Evolutionary conservation across 2,329 filamentous ascomycete genomes (phyloP).

Genomic region (Epicoccum sorghinum): DNA sequence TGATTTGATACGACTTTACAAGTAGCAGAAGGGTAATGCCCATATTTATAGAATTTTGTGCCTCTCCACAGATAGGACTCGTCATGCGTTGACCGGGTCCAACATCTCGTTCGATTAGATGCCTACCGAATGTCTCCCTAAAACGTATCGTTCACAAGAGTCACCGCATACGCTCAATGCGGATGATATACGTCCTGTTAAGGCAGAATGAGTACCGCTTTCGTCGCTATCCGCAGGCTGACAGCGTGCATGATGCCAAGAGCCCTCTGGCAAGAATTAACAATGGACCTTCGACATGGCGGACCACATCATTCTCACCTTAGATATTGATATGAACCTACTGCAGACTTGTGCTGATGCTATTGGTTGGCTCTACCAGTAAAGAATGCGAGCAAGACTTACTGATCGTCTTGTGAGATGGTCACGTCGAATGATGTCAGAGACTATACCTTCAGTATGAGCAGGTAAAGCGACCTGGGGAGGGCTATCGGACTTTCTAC

Average conservation of each 20-base stretch:
- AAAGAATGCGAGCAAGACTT: background rate
- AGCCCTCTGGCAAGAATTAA: background rate
- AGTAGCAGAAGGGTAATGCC: no score
- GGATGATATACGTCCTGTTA: background rate
- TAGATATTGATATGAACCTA: background rate
- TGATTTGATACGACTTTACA: no score
- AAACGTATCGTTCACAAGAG: background rate
- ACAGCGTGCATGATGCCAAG: background rate
- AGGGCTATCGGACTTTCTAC: no score
- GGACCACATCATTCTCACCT: background rate
- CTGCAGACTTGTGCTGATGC: slow-evolving; percentile 1
- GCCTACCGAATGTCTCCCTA: background rate
- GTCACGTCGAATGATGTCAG: background rate
- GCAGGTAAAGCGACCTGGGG: slow-evolving; percentile 6
- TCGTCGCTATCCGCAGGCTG: background rate
- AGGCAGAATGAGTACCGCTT: background rate
- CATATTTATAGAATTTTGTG: no score
- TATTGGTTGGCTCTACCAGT: background rate
- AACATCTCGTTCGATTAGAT: background rate
- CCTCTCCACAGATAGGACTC: no score
- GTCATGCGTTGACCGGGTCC: background rate
- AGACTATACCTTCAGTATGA: background rate
- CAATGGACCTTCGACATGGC: background rate
- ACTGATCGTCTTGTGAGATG: background rate
- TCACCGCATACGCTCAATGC: background rate